Evolutionary conservation across 1,284 basidiomycete genomes (phyloP), one percentile per base, ranked within the genome.

Genomic region (Ceratorhiza oryzae-sativae): DNA sequence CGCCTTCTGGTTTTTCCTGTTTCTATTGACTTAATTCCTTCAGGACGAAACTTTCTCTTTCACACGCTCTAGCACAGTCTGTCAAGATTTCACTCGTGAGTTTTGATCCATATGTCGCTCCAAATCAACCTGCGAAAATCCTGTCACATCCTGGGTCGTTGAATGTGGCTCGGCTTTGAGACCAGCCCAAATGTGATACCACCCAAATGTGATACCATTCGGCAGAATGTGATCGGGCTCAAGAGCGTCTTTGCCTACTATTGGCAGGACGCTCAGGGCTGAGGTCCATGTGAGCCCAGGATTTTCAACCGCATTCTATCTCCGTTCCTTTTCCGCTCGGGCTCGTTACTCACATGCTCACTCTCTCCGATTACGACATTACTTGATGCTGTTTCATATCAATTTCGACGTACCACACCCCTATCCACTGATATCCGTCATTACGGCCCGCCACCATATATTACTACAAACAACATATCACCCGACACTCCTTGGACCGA

Each of bases 31-130:
- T 63, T 51, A 75, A 59, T 55, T 42, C 39, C 48, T 49, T 20
- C 77, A 96, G 94, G 94, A 98, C 95, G 10, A 98, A 98, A 81
- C 84, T 98, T 10, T 95, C 95, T 0, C 83, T 98, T 39, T 97
- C 95, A 15, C 95, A 98, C 80, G 95, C 95, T 0, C 86, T 98
- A 42, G 90, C 95, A 6, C 96, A 98, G 84, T 96, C 94, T 15
- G 95, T 97, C 77, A 98, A 98, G 83, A 97, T 98, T 80, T 96
- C 94, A 20, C 82, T 96, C 78, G 91, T 92, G 75, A 70, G 83
- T 79, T 46, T 56, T 32, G 25, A 53, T 27, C n/a, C 34, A 59
- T 10, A 25, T 25, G 5, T 9, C 9, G 10, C 39, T 27, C 45
- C 6, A 23, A n/a, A 30, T 39, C 30, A n/a, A 13, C 27, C 25